phyloP scores from a whole-genome alignment of 2,329 filamentous ascomycete species.

The Davidsoniella virescens region DNA sequence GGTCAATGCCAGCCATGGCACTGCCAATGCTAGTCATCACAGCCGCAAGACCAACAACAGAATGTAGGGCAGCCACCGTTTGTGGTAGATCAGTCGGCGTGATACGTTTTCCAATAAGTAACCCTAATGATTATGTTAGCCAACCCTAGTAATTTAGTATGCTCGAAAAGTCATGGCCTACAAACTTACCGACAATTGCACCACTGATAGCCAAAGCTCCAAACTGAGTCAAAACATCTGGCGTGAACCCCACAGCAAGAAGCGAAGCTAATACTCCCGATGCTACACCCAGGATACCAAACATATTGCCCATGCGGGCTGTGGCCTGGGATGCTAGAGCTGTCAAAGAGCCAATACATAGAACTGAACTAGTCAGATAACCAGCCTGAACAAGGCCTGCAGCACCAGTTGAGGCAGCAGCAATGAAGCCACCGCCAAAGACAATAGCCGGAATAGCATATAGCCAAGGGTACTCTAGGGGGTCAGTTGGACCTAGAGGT shows the following conservation, averaged over 20 bases:
- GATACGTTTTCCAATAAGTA: conserved; percentile 70
- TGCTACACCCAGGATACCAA: conserved; percentile 73
- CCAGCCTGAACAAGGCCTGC: conserved; percentile 75
- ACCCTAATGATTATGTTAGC: conserved; percentile 25
- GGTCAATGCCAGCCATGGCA: conserved; percentile 55
- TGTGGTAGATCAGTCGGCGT: conserved; percentile 79
- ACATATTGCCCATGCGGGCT: conserved; percentile 67
- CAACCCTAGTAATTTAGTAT: conserved; percentile 6
- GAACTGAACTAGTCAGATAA: conserved; percentile 67
- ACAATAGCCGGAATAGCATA: conserved; percentile 63
- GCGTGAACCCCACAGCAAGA: conserved; percentile 62
- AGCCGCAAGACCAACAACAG: conserved; percentile 75
- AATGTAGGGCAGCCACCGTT: conserved; percentile 77
- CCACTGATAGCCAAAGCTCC: conserved; percentile 59
- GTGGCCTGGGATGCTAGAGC: conserved; percentile 69
- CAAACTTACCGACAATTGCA: conserved; percentile 36
- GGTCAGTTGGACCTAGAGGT: conserved; percentile 53
- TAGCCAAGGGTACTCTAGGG: conserved; percentile 75
- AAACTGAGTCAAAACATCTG: conserved; percentile 67
- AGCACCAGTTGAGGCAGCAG: conserved; percentile 64
- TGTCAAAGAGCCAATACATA: conserved; percentile 74
- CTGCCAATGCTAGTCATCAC: conserved; percentile 80
- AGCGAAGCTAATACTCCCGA: conserved; percentile 73
- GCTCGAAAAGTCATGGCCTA: conserved; percentile 11
- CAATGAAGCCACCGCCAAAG: conserved; percentile 68